Evolutionary conservation across 2,329 filamentous ascomycete genomes (phyloP).

Genomic region (Colletotrichum tamarilloi): DNA sequence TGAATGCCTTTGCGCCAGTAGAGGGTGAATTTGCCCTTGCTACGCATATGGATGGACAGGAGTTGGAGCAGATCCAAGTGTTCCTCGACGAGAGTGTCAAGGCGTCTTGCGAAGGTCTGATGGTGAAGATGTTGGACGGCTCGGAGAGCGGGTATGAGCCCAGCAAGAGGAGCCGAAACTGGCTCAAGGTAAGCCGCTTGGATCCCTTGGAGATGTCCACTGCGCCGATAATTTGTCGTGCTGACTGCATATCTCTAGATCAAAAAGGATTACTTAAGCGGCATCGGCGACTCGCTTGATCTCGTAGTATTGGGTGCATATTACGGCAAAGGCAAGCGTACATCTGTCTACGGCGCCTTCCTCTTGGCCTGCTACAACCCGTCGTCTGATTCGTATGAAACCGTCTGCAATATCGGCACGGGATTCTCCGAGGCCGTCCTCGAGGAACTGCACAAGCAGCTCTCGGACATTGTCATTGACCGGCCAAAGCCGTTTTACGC

Average conservation of each 20-base stretch:
- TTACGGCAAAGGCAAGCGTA: constrained; percentile 93
- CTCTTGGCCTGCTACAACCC: constrained; percentile 94
- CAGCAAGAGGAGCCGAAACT: constrained; percentile 95
- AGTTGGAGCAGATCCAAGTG: constrained; percentile 91
- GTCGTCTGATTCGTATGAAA: constrained; percentile 85
- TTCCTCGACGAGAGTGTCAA: constrained; percentile 96
- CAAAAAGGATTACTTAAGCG: constrained; percentile 97
- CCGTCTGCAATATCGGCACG: constrained; percentile 97
- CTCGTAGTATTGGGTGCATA: constrained; percentile 96
- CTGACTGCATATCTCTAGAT: constrained; percentile 62
- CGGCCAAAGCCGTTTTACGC: constrained; percentile 93
- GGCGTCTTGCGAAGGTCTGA: constrained; percentile 94
- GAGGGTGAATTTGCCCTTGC: constrained; percentile 95
- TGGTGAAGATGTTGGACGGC: constrained; percentile 99
- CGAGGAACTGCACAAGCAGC: constrained; percentile 82
- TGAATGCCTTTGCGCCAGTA: constrained; percentile 76
- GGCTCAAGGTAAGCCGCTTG: constrained; percentile 80
- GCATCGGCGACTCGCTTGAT: constrained; percentile 94
- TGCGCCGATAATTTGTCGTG: not conserved
- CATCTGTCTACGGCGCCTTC: constrained; percentile 95
- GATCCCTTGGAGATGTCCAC: not conserved
- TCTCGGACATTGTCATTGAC: constrained; percentile 85
- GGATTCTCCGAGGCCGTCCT: constrained; percentile 95
- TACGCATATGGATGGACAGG: constrained; percentile 85
- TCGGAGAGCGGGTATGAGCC: constrained; percentile 94